Base-by-base conservation (phyloP, 345 rosid species). In the Gynandropsis gynandra region DNA sequence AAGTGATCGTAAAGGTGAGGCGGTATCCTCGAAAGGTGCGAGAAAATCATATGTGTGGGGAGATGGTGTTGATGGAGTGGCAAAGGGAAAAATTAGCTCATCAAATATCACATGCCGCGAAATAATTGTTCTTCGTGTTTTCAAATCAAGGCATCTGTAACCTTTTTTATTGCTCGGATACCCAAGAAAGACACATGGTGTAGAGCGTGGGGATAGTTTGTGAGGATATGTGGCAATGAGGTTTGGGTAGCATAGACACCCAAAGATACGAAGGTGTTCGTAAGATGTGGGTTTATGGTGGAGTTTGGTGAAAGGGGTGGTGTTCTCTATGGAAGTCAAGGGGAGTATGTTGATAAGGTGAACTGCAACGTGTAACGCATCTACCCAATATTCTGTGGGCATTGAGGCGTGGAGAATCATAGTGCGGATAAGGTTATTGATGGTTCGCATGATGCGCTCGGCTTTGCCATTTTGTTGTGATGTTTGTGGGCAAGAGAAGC, bases 271-370 rank as follows among this genome's bases (percentile, higher is more conserved):
- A n/a, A n/a, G n/a, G n/a, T n/a, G n/a, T n/a, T n/a, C n/a, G n/a
- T n/a, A n/a, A n/a, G 0, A 4, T 0, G 12, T 8, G 10, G 9
- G 0, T 1, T 6, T 16, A 2, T 2, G 1, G n/a, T 4, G 34
- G 0, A 49, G 10, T 0, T 7, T 1, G 1, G 4, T 5, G 12
- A 7, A 1, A 10, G 5, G 1, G 1, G 17, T 0, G 24, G 14
- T 0, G 19, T 36, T 6, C 7, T 16, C 0, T 0, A 50, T 50
- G 0, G 11, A 9, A 0, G 29, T 7, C 0, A 9, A 50, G 0
- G 17, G 42, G 3, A 50, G 11, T 0, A 50, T 1, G 11, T 50
- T 34, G 0, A 50, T 16, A 3, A 11, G 4, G 0, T 35, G 16
- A 0, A n/a, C 16, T n/a, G 1, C 0, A 31, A n/a, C n/a, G n/a